These are phyloP conservation scores for Globisporangium cylindrosporum DNA, from an alignment of 352 stramenopile species.

Conservation along the genomic window DNA sequence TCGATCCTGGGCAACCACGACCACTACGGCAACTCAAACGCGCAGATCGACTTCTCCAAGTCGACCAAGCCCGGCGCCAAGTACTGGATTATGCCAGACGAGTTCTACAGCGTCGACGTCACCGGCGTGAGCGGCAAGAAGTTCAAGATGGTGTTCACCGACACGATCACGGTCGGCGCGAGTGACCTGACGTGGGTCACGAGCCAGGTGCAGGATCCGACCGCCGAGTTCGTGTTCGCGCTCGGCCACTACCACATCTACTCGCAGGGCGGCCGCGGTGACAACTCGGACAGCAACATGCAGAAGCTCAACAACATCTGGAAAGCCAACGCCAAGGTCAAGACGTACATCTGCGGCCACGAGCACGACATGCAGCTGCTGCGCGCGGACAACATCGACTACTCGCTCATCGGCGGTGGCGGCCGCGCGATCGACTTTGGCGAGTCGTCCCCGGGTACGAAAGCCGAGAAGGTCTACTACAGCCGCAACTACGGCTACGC, in stretches of 20 bases:
- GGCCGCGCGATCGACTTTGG: slow-evolving; percentile 29
- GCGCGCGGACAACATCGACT: slow-evolving; percentile 25
- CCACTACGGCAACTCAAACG: slow-evolving; percentile 31
- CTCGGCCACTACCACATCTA: slow-evolving; percentile 37
- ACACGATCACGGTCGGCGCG: slow-evolving; percentile 30
- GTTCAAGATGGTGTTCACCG: slow-evolving; percentile 34
- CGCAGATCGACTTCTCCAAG: slow-evolving; percentile 33
- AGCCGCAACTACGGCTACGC: slow-evolving; percentile 35
- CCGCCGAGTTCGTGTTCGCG: slow-evolving; percentile 18
- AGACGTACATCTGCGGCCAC: slow-evolving; percentile 38
- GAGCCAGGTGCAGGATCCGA: slow-evolving; percentile 22
- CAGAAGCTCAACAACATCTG: slow-evolving; percentile 23
- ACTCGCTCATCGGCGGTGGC: slow-evolving; percentile 37
- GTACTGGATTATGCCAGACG: slow-evolving; percentile 41
- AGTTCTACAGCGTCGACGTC: slow-evolving; percentile 33
- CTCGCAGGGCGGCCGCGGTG: slow-evolving; percentile 25
- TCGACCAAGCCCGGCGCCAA: slow-evolving; percentile 21
- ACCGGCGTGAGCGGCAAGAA: slow-evolving; percentile 22
- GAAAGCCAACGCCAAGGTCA: slow-evolving; percentile 25
- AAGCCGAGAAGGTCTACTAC: slow-evolving; percentile 31
- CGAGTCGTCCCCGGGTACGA: slow-evolving; percentile 24
- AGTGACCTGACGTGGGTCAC: slow-evolving; percentile 25
- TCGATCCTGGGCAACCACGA: slow-evolving; percentile 44
- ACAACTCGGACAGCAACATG: slow-evolving; percentile 30
- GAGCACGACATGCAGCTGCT: slow-evolving; percentile 46